These are phyloP conservation scores for Tetrapisispora taiwanensis DNA, from an alignment of 805 yeast species.

Conservation along the genomic window DNA sequence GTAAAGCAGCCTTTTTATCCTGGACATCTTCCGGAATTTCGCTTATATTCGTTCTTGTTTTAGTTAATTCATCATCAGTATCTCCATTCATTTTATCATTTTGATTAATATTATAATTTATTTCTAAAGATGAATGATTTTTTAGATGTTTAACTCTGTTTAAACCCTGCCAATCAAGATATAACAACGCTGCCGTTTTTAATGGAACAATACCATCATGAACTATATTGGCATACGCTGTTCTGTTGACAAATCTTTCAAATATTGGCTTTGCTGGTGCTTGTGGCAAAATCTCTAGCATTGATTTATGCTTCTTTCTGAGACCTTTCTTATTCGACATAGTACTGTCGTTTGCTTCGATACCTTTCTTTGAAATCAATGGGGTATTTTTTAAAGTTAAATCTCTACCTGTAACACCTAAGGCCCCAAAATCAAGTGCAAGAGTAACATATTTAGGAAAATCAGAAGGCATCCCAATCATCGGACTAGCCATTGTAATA, in stretches of 20 bases:
- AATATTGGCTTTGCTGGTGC: conserved; percentile 61
- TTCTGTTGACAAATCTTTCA: conserved; percentile 55
- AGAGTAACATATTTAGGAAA: conserved; percentile 78
- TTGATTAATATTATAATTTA: not conserved
- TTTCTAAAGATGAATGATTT: not conserved
- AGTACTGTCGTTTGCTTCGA: conserved; percentile 9
- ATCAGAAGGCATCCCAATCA: conserved; percentile 79
- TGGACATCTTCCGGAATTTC: conserved; percentile 22
- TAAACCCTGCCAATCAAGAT: conserved; percentile 75
- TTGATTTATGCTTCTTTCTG: conserved; percentile 34
- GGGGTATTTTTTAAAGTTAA: conserved; percentile 51
- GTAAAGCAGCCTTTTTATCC: conserved; percentile 22
- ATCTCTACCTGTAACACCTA: conserved; percentile 92
- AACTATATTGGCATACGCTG: conserved; percentile 79
- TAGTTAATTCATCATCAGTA: not conserved
- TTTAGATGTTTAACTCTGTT: conserved; percentile 37
- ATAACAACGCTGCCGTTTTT: conserved; percentile 77
- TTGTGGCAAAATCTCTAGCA: conserved; percentile 65
- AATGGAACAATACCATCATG: conserved; percentile 96
- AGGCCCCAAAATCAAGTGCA: conserved; percentile 76
- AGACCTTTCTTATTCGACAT: conserved; percentile 1
- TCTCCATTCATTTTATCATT: not conserved
- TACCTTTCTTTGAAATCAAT: conserved; percentile 20
- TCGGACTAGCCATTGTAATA: conserved; percentile 77
- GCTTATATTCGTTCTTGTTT: conserved; percentile 2